phyloP scores from a whole-genome alignment of 2,329 filamentous ascomycete species.

The Fusarium xyrophilum region DNA sequence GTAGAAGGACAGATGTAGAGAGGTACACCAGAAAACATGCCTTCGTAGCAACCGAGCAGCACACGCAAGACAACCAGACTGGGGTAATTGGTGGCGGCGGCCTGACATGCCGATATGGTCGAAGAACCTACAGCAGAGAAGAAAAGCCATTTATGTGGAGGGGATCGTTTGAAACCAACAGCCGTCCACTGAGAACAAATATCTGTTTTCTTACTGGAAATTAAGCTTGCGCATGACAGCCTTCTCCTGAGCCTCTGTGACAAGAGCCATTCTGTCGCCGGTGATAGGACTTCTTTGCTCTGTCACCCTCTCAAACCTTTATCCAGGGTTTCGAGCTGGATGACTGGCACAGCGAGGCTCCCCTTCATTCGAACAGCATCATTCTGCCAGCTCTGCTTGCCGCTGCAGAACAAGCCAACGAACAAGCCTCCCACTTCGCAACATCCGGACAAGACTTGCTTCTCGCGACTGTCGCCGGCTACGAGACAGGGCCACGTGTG shows the following conservation, averaged over 20 bases:
- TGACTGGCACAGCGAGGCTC: slow-evolving; percentile 5
- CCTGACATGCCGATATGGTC: background rate
- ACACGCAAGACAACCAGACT: background rate
- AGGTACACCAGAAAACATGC: background rate
- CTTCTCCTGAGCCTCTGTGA: background rate
- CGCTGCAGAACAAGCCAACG: background rate
- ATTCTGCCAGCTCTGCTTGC: slow-evolving; percentile 1
- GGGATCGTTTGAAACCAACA: background rate
- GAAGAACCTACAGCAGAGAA: background rate
- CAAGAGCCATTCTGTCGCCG: background rate
- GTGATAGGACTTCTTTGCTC: background rate
- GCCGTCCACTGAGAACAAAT: background rate
- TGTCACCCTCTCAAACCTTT: background rate
- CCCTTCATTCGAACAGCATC: slow-evolving; percentile 4
- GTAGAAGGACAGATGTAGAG: background rate
- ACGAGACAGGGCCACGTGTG: background rate
- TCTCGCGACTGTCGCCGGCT: background rate
- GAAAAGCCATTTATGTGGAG: background rate
- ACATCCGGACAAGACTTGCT: background rate
- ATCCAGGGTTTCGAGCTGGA: slow-evolving; percentile 8
- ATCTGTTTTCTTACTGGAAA: background rate
- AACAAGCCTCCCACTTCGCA: background rate
- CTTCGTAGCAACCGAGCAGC: background rate
- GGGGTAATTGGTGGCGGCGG: background rate
- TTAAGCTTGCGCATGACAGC: background rate